Conservation (phyloP, 768 basidiomycete genomes). For the Boletus subparvulus region DNA sequence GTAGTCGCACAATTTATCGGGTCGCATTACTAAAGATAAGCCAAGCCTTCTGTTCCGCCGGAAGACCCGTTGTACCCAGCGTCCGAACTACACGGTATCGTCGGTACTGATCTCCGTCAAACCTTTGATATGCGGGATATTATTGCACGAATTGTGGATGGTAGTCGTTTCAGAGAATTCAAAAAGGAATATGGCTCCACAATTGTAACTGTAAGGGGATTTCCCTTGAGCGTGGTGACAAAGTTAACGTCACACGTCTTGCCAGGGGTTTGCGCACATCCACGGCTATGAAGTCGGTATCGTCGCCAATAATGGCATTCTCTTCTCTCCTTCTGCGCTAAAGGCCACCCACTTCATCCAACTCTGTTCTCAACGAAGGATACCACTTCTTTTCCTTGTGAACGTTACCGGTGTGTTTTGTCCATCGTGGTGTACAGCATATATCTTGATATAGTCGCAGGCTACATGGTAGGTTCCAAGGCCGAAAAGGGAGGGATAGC, state of each 20-base stretch:
- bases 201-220: constrained; percentile 70
- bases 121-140: constrained; percentile 93
- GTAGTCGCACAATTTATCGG: constrained; percentile 17
- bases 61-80: constrained; percentile 79
- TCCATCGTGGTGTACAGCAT: background rate
- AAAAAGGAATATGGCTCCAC: constrained; percentile 94
- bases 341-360: constrained; percentile 97
- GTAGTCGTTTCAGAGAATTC: constrained; percentile 90
- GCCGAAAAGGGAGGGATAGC: constrained; percentile 94
- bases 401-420: constrained; percentile 75
- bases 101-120: constrained; percentile 86
- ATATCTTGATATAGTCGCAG: constrained; percentile 33
- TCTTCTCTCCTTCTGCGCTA: constrained; percentile 90
- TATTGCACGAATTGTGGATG: constrained; percentile 88
- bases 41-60: constrained; percentile 55
- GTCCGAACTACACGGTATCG: constrained; percentile 85
- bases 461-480: constrained; percentile 96
- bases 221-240: background rate
- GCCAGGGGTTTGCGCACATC: constrained; percentile 81
- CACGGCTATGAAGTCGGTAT: constrained; percentile 92
- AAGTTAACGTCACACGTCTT: constrained; percentile 8
- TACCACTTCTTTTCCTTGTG: constrained; percentile 90
- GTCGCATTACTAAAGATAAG: constrained; percentile 10
- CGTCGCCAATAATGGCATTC: constrained; percentile 90
- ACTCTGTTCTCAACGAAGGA: constrained; percentile 86